phyloP scores from a whole-genome alignment of 768 basidiomycete genomes.

The Mycena chlorophos region DNA sequence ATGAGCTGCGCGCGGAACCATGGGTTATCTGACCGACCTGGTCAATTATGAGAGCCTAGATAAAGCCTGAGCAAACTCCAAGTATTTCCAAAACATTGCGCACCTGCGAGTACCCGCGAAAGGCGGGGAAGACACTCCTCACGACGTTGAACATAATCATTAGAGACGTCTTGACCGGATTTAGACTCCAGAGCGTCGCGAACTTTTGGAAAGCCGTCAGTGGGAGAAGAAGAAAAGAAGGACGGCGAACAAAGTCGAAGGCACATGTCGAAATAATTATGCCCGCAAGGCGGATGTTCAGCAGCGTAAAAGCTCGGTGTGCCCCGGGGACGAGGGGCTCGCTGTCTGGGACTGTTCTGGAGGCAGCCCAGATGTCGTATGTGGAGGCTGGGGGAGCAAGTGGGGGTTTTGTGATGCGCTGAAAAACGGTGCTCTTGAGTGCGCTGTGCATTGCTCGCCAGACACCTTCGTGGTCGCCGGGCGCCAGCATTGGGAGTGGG shows the following conservation, averaged over 20 bases:
- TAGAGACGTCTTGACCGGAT: conserved; percentile 68
- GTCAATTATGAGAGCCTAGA: conserved; percentile 74
- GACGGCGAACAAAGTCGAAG: conserved; percentile 50
- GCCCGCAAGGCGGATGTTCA: conserved; percentile 59
- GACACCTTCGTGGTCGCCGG: background rate
- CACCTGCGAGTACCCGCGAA: conserved; percentile 81
- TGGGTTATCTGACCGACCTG: conserved; percentile 52
- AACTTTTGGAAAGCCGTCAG: conserved; percentile 33
- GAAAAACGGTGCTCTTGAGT: background rate
- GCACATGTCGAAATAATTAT: conserved; percentile 54
- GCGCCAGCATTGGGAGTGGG: conserved; percentile 1
- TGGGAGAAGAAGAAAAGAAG: conserved; percentile 4
- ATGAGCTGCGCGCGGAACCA: conserved; percentile 16
- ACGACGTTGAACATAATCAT: conserved; percentile 71
- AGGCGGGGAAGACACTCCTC: conserved; percentile 77
- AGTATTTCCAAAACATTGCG: conserved; percentile 9
- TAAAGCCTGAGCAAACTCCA: conserved; percentile 13
- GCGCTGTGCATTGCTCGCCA: background rate
- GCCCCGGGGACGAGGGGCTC: conserved; percentile 62
- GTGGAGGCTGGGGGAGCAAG: conserved; percentile 32
- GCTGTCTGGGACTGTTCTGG: conserved; percentile 50
- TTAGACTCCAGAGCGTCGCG: conserved; percentile 47
- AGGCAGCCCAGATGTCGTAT: conserved; percentile 61
- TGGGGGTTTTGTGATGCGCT: background rate
- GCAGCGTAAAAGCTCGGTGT: conserved; percentile 59